A percentile compares a stretch with the other conserved stretches of the same genome.
These are phyloP conservation scores for Aristolochia fimbriata DNA, from an alignment of 164 flowering plant species.

Conservation along the genomic window DNA sequence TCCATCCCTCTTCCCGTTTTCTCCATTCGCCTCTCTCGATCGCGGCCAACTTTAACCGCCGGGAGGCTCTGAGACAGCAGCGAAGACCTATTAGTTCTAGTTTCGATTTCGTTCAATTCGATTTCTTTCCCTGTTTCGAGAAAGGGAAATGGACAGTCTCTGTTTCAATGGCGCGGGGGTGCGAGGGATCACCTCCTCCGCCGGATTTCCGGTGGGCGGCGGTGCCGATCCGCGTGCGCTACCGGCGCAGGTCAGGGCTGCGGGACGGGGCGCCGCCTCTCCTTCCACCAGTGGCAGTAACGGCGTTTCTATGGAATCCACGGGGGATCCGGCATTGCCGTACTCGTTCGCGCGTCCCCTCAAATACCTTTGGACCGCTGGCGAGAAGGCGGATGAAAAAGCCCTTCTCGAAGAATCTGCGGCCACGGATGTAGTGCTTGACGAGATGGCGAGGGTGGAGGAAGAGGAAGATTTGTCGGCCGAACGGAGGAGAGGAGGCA, in stretches of 20 bases:
- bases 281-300: constrained; percentile 1
- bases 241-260: constrained; percentile 28
- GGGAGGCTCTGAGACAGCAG: too few relatives aligned
- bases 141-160: constrained; percentile 42
- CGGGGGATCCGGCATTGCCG: constrained; percentile 5
- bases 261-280: constrained; percentile 11
- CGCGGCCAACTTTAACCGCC: too few relatives aligned
- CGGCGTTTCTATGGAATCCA: constrained; percentile 19
- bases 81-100: too few relatives aligned
- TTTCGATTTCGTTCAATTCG: too few relatives aligned
- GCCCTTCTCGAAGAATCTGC: constrained; percentile 30
- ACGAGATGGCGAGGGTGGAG: constrained; percentile 1
- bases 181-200: constrained; percentile 27
- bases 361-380: constrained; percentile 41
- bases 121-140: too few relatives aligned
- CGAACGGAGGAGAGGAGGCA: constrained; percentile 12
- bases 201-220: constrained; percentile 11
- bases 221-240: constrained; percentile 21
- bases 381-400: constrained; percentile 15
- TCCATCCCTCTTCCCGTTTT: too few relatives aligned
- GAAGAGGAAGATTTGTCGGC: constrained; percentile 1
- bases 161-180: constrained; percentile 35
- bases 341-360: constrained; percentile 48
- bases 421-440: constrained; percentile 1
- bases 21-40: too few relatives aligned